These are phyloP conservation scores for Cocos nucifera DNA, from an alignment of 176 grass and related monocot species.

Conservation along the genomic window DNA sequence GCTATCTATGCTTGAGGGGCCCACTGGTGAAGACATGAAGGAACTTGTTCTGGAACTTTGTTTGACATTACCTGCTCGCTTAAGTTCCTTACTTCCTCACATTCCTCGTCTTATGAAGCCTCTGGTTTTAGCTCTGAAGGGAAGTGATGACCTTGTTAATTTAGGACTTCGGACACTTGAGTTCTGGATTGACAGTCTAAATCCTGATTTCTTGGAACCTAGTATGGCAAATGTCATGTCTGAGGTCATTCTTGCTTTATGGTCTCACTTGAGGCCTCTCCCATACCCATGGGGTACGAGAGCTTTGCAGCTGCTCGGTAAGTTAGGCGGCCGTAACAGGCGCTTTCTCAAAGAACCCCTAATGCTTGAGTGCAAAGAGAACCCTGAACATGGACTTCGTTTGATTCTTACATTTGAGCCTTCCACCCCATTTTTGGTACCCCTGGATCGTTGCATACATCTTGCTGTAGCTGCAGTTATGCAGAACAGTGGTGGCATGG, in stretches of 20 bases:
- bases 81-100: slow-evolving; percentile 95
- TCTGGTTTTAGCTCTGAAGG: slow-evolving; percentile 89
- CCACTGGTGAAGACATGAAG: slow-evolving; percentile 77
- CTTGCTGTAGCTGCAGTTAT: slow-evolving; percentile 86
- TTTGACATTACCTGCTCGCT: slow-evolving; percentile 84
- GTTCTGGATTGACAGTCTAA: slow-evolving; percentile 99
- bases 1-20: slow-evolving; percentile 93
- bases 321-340: slow-evolving; percentile 85
- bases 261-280: slow-evolving; percentile 87
- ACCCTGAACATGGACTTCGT: slow-evolving; percentile 93
- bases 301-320: slow-evolving; percentile 85
- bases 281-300: slow-evolving; percentile 93
- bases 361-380: slow-evolving; percentile 91
- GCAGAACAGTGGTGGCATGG: slow-evolving; percentile 62
- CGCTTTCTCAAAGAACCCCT: slow-evolving; percentile 90
- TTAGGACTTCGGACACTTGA: slow-evolving; percentile 90
- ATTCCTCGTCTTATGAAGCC: slow-evolving; percentile 98
- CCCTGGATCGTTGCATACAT: slow-evolving; percentile 84
- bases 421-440: slow-evolving; percentile 92
- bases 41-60: slow-evolving; percentile 91
- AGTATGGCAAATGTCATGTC: slow-evolving; percentile 99
- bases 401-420: slow-evolving; percentile 97
- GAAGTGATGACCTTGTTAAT: slow-evolving; percentile 84
- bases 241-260: slow-evolving; percentile 95
- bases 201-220: slow-evolving; percentile 99